Percentiles rank a stretch among this genome's conserved stretches.
Conservation (phyloP, 495 filamentous ascomycete species). For the Penicillium maclennaniae region DNA sequence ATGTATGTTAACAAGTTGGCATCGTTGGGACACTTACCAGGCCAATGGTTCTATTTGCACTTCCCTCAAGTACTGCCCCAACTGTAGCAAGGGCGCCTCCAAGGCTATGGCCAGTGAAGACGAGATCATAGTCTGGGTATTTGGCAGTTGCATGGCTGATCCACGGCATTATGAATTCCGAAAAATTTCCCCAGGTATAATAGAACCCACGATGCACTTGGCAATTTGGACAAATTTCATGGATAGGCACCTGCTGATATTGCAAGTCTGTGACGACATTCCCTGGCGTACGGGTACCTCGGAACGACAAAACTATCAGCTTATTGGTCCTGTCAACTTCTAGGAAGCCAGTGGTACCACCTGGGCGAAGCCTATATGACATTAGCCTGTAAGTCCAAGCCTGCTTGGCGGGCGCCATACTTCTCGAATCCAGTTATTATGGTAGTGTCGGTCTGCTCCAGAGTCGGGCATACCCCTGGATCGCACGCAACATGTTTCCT, state of each 20-base stretch:
- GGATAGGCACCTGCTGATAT: conserved; percentile 30
- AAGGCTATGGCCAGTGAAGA: conserved; percentile 60
- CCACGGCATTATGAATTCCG: conserved; percentile 33
- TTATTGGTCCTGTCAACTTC: conserved; percentile 55
- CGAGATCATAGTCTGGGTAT: conserved; percentile 50
- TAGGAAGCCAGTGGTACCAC: no score
- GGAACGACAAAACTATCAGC: conserved; percentile 60
- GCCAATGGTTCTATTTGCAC: no score
- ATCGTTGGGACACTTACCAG: no score
- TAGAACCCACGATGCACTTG: conserved; percentile 50
- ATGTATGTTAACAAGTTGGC: no score
- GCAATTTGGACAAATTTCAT: conserved; percentile 44
- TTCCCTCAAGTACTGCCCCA: no score
- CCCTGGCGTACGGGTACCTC: conserved; percentile 13
- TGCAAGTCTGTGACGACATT: not conserved
- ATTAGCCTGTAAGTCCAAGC: no score
- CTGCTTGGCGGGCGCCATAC: no score
- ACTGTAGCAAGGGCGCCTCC: conserved; percentile 60
- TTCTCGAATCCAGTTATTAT: no score
- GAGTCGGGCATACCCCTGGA: no score
- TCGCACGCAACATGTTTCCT: no score
- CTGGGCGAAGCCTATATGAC: no score
- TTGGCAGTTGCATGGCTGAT: conserved; percentile 19
- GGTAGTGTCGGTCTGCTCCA: no score
- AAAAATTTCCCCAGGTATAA: conserved; percentile 42